Conservation (phyloP, 176 grass and related monocot genomes). For the Areca catechu region DNA sequence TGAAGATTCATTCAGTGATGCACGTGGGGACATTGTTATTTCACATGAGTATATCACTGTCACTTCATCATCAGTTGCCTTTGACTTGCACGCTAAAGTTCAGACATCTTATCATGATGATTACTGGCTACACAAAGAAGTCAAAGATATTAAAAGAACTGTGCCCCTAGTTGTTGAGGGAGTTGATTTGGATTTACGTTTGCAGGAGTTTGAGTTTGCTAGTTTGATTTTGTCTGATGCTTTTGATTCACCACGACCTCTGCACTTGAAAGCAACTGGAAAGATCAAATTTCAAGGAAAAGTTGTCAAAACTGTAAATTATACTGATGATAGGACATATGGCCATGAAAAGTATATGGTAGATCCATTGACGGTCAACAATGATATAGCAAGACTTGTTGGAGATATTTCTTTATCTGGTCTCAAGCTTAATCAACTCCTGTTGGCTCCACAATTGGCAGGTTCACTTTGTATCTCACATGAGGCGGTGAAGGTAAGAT, state of each 20-base stretch:
- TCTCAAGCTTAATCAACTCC: constrained; percentile 91
- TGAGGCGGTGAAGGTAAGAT: constrained; percentile 73
- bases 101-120: constrained; percentile 87
- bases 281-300: constrained; percentile 96
- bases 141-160: constrained; percentile 41
- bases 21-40: constrained; percentile 84
- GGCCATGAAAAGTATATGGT: constrained; percentile 29
- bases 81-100: constrained; percentile 75
- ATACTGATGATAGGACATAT: constrained; percentile 30
- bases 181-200: constrained; percentile 87
- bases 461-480: constrained; percentile 75
- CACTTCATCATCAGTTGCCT: constrained; percentile 87
- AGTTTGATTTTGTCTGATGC: constrained; percentile 71
- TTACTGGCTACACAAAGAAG: constrained; percentile 38
- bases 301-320: constrained; percentile 46
- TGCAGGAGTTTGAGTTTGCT: constrained; percentile 92
- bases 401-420: constrained; percentile 85
- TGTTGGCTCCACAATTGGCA: constrained; percentile 81
- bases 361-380: constrained; percentile 26
- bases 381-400: constrained; percentile 45
- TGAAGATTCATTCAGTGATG: constrained; percentile 95
- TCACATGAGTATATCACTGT: constrained; percentile 75
- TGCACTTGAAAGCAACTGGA: constrained; percentile 96
- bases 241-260: constrained; percentile 76
- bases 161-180: constrained; percentile 74